Conservation (phyloP, 2,329 filamentous ascomycete species). For the Shiraia sp. region DNA sequence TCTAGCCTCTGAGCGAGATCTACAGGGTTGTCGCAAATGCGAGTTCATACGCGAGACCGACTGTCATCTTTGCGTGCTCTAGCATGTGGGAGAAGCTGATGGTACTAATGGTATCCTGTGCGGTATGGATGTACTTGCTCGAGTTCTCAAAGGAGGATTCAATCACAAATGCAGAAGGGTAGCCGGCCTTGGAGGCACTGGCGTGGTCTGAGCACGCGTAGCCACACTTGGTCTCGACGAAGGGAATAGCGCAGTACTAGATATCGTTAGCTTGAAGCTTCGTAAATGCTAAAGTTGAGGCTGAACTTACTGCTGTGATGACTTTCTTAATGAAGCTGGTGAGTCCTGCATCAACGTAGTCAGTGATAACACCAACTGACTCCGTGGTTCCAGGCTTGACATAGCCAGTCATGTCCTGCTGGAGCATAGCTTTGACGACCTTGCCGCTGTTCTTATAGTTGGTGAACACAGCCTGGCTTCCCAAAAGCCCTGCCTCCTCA, state of each 20-base stretch:
- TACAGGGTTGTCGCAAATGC: slow-evolving; percentile 57
- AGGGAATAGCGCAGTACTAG: slow-evolving; percentile 83
- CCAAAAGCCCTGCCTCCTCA: slow-evolving; percentile 83
- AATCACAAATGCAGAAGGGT: slow-evolving; percentile 74
- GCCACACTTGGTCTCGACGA: slow-evolving; percentile 81
- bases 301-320: slow-evolving; percentile 57
- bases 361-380: slow-evolving; percentile 86
- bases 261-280: neutral
- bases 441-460: slow-evolving; percentile 72
- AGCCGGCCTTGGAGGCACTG: slow-evolving; percentile 71
- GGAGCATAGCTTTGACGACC: slow-evolving; percentile 90
- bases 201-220: slow-evolving; percentile 81
- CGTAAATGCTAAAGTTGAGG: neutral
- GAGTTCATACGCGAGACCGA: slow-evolving; percentile 80
- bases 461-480: slow-evolving; percentile 84
- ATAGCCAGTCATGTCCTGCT: slow-evolving; percentile 92
- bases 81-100: slow-evolving; percentile 85
- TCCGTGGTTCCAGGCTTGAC: slow-evolving; percentile 77
- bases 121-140: slow-evolving; percentile 68
- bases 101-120: slow-evolving; percentile 68
- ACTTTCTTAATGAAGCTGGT: slow-evolving; percentile 88
- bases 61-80: slow-evolving; percentile 80
- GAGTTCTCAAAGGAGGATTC: slow-evolving; percentile 66
- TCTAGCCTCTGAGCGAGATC: too few relatives aligned
- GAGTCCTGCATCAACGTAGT: slow-evolving; percentile 79